Evolutionary conservation across 2,329 filamentous ascomycete species (phyloP), one percentile per base, ranked within the genome.

Genomic region (Calonectria naviculata): DNA sequence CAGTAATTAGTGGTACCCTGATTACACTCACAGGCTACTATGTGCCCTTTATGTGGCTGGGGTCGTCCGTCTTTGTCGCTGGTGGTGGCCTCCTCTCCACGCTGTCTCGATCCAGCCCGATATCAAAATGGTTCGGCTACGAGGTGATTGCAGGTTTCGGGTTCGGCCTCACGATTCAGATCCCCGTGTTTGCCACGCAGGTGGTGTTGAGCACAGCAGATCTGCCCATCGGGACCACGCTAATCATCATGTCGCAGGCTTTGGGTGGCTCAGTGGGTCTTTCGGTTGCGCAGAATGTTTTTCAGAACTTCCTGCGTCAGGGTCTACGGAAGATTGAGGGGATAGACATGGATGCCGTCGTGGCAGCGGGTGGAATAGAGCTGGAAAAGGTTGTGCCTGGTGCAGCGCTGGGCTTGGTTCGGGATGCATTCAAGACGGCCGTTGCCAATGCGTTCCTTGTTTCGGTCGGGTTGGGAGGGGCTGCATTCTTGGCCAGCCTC

Each of bases 161-260:
- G 0, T 77, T 84, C 4, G 86, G 86, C 21, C 73, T 84, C 3
- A 80, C 81, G 5, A 79, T 87, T 34, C 85, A 87, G 62, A 81
- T 85, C 38, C 81, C 84, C 2, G 74, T 85, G 4, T 81, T 87
- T 13, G 85, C 84, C 1, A 82, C 83, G 0, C 86, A 87, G 68
- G 83, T 85, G 0, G 85, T 86, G 0, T 74, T 87, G 19, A 74
- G 71, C 7, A 67, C 78, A 5, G 80, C 79, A 1, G 86, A 87
- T 52, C 83, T 87, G 29, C 83, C 86, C 0, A 82, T 82, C 0
- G 86, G 84, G 3, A 85, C 84, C 4, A 84, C 85, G 2, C 71
- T 81, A 17, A 79, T 87, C 1, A 83, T 88, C 24, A 86, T 88
- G 73, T 79, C 80, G 5, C 86, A 88, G 75, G 81, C 83, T 1